Evolutionary conservation across 225 moss, liverwort and hornwort species (phyloP).

Genomic region (Polytrichum commune): DNA sequence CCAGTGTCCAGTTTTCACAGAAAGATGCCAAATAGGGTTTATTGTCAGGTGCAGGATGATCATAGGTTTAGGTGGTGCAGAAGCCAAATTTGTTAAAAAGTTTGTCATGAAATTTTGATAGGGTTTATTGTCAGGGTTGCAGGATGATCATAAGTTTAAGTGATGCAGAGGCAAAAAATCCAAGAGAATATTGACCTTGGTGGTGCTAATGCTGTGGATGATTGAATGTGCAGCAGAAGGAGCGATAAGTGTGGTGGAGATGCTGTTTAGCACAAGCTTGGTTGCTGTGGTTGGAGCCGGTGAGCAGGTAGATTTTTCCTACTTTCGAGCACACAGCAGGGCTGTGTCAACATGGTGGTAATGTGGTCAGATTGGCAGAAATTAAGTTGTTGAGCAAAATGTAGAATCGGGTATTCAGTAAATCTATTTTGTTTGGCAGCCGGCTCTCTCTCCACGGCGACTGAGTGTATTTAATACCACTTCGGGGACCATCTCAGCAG

Average conservation of each 20-base stretch:
- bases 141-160: not conserved
- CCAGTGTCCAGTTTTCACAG: not conserved
- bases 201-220: too few relatives aligned
- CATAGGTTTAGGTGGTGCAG: not conserved
- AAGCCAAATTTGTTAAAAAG: too few relatives aligned
- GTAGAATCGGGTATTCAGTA: not conserved
- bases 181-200: too few relatives aligned
- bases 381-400: not conserved
- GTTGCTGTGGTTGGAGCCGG: conserved; percentile 91
- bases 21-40: not conserved
- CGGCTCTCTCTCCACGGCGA: conserved; percentile 86
- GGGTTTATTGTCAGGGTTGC: not conserved
- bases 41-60: too few relatives aligned
- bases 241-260: conserved; percentile 83
- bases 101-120: too few relatives aligned
- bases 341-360: too few relatives aligned
- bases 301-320: conserved; percentile 55
- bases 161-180: too few relatives aligned
- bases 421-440: conserved; percentile 31
- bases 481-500: conserved; percentile 55
- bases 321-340: not conserved
- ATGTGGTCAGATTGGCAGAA: too few relatives aligned
- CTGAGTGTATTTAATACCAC: conserved; percentile 81
- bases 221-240: conserved; percentile 63
- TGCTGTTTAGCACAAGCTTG: conserved; percentile 89